phyloP scores from a whole-genome alignment of 2,329 filamentous ascomycete species.

The Aureobasidium mangrovei region DNA sequence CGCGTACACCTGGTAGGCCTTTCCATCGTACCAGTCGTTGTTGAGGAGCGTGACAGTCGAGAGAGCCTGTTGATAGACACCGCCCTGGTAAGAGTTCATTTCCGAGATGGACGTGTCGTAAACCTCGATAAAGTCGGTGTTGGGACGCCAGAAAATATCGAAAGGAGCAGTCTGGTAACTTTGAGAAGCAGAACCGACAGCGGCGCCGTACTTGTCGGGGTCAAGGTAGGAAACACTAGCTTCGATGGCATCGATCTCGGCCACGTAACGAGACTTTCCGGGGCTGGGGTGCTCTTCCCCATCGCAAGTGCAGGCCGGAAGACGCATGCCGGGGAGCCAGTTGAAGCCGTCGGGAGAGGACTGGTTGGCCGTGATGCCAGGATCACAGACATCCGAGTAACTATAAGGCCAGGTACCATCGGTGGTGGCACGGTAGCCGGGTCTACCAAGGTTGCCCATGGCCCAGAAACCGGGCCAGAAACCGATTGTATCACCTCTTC shows the following conservation, averaged over 20 bases:
- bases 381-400: conserved; percentile 59
- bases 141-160: conserved; percentile 48
- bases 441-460: conserved; percentile 63
- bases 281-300: conserved; percentile 57
- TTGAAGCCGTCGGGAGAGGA: conserved; percentile 58
- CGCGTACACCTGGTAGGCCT: conserved; percentile 53
- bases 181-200: conserved; percentile 55
- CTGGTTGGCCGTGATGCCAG: conserved; percentile 63
- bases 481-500: conserved; percentile 55
- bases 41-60: conserved; percentile 54
- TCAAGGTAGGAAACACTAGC: conserved; percentile 51
- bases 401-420: conserved; percentile 69
- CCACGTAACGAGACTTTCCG: conserved; percentile 56
- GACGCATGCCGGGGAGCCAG: conserved; percentile 59
- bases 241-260: conserved; percentile 65
- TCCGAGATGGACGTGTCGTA: conserved; percentile 51
- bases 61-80: conserved; percentile 54
- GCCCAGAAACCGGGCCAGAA: conserved; percentile 72
- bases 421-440: conserved; percentile 60
- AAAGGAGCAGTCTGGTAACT: conserved; percentile 61
- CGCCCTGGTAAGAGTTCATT: conserved; percentile 54
- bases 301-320: conserved; percentile 59
- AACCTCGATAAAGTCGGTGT: conserved; percentile 50
- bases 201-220: conserved; percentile 36
- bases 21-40: conserved; percentile 58